These are phyloP conservation scores for Musa itinerans DNA, from an alignment of 176 grass and related monocot species.

Conservation along the genomic window DNA sequence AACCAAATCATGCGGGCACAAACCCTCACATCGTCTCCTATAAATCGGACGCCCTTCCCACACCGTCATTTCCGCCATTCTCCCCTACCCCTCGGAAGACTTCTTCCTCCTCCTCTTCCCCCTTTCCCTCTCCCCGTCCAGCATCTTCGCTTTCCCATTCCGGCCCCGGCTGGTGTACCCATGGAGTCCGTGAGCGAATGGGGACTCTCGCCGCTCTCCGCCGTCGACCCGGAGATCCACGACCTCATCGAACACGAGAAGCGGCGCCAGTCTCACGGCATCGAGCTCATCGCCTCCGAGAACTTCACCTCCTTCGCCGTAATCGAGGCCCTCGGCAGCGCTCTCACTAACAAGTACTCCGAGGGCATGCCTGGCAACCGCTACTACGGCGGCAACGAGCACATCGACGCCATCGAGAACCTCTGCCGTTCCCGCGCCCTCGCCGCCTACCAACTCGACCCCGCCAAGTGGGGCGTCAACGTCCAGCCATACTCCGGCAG, in stretches of 20 bases:
- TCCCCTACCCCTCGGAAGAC: background rate
- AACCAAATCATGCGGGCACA: background rate
- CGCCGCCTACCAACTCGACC: conserved; percentile 52
- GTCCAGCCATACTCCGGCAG: conserved; percentile 94
- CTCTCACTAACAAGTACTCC: conserved; percentile 98
- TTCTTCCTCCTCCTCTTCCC: background rate
- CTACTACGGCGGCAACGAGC: conserved; percentile 89
- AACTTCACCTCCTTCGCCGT: conserved; percentile 95
- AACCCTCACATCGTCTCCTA: background rate
- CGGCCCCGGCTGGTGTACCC: background rate
- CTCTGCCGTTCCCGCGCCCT: conserved; percentile 76
- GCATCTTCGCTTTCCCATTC: background rate
- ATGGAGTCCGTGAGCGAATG: conserved; percentile 68
- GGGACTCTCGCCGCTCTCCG: conserved; percentile 48
- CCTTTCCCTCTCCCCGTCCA: background rate
- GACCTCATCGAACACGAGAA: conserved; percentile 90
- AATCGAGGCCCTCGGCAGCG: conserved; percentile 76
- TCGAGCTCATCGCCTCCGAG: conserved; percentile 97
- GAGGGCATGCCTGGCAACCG: conserved; percentile 81
- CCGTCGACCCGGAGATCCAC: conserved; percentile 42
- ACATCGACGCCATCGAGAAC: conserved; percentile 85
- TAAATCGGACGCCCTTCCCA: conserved; percentile 17
- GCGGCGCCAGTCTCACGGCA: conserved; percentile 68
- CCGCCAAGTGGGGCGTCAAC: conserved; percentile 72
- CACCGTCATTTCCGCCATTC: background rate